Base-by-base conservation (phyloP, 1,139 yeast genomes). In the Hemisphaericaspora subhashii region DNA sequence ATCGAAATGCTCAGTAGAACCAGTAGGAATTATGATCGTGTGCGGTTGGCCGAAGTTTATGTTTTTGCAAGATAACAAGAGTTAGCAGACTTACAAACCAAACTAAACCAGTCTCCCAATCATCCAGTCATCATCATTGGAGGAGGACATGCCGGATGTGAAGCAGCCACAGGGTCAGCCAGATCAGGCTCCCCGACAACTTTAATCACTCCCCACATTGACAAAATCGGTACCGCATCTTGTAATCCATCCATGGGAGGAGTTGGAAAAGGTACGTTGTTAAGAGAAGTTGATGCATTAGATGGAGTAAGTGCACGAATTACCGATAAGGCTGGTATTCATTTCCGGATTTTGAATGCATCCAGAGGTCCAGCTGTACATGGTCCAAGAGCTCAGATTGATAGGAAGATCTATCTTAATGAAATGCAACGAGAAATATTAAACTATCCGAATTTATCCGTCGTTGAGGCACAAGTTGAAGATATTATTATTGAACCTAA, bases 171-270 rank as follows among this genome's bases (percentile, higher is more conserved):
- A 0, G 98, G 94, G 0, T 73, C 96, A 0, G 96, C 98, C 1
- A 71, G 98, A 45, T 60, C 86, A 1, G 97, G 98, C 0, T 75
- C 85, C 1, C 48, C 57, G 3, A 87, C 98, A 0, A 66, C 85
- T 1, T 68, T 94, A 22, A 72, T 94, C 2, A 92, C 98, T 0
- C 98, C 96, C 1, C 72, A 70, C 37, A 58, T 80, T 22, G 58
- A 72, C 25, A 86, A 88, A 54, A 81, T 94, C 9, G 99, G 99
- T 0, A 86, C 95, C 0, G 94, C 98, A 22, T 88, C 96, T 1
- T 94, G 99, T 58, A 94, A 94, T 57, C 99, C 99, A 4, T 89
- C 89, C 35, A 87, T 89, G 84, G 99, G 98, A 28, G 99, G 99
- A 38, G 94, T 94, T 37, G 99, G 98, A 1, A 94, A 94, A 55